Evolutionary conservation across 1,139 yeast genomes (phyloP).

Genomic region (Pichia sp.): DNA sequence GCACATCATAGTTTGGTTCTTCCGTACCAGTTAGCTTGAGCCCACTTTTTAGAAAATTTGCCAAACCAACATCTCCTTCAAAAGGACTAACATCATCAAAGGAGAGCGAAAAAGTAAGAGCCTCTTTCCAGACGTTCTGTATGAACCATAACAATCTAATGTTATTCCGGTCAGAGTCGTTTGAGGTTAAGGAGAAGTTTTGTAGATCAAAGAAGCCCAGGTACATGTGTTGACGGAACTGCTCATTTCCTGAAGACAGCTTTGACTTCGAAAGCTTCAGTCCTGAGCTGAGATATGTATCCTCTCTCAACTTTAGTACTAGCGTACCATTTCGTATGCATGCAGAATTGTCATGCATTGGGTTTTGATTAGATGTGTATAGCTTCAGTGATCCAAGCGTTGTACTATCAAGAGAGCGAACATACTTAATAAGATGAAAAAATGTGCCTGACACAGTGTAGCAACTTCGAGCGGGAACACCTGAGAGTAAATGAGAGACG

Average conservation of each 20-base stretch:
- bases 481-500: too few species aligned
- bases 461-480: too few species aligned
- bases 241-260: slow-evolving; percentile 20
- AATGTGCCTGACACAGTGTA: too few species aligned
- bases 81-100: neutral
- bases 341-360: slow-evolving; percentile 30
- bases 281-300: slow-evolving; percentile 29
- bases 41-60: neutral
- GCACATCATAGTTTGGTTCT: neutral
- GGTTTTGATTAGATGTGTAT: slow-evolving; percentile 12
- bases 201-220: slow-evolving; percentile 18
- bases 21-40: neutral
- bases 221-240: slow-evolving; percentile 17
- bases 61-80: neutral
- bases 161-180: slow-evolving; percentile 20
- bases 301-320: slow-evolving; percentile 27
- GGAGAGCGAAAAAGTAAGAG: slow-evolving; percentile 8
- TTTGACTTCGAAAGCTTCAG: slow-evolving; percentile 22
- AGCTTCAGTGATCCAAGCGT: too few species aligned
- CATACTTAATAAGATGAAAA: too few species aligned
- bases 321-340: slow-evolving; percentile 27
- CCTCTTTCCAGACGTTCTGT: slow-evolving; percentile 20
- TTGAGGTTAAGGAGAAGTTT: slow-evolving; percentile 9
- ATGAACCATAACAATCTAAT: slow-evolving; percentile 34
- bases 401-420: too few species aligned